Percentiles rank a stretch among this genome's conserved stretches.
phyloP scores from a whole-genome alignment of 306 rosid species.

The Medicago ruthenica region DNA sequence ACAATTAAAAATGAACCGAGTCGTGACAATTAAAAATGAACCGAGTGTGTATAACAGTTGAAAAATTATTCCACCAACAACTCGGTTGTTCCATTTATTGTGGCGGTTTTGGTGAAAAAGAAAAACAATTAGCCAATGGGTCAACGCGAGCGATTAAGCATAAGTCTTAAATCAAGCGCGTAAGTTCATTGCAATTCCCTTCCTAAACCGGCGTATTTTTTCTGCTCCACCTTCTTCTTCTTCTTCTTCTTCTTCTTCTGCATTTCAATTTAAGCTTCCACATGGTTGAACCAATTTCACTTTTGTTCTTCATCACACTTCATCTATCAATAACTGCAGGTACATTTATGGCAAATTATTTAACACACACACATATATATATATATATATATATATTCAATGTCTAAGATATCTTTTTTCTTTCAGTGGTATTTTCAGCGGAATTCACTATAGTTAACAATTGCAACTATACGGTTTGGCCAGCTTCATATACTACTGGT shows the following conservation, averaged over 20 bases:
- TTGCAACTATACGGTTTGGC: conserved; percentile 83
- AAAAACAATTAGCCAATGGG: background rate
- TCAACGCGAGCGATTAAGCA: background rate
- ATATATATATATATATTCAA: no score
- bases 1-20: no score
- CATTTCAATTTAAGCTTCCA: background rate
- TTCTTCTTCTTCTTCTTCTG: no score
- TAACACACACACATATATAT: no score
- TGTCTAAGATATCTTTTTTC: no score
- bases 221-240: background rate
- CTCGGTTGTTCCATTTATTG: no score
- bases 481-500: conserved; percentile 51
- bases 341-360: background rate
- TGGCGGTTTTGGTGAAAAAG: no score
- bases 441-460: conserved; percentile 68
- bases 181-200: background rate
- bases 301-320: conserved; percentile 14
- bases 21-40: no score
- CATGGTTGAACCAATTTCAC: background rate
- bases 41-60: no score
- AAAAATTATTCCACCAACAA: no score
- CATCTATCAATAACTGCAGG: background rate
- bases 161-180: conserved; percentile 11
- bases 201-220: background rate
- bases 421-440: conserved; percentile 60